Evolutionary conservation across 768 basidiomycete genomes (phyloP).

Genomic region (Saitozyma podzolica): DNA sequence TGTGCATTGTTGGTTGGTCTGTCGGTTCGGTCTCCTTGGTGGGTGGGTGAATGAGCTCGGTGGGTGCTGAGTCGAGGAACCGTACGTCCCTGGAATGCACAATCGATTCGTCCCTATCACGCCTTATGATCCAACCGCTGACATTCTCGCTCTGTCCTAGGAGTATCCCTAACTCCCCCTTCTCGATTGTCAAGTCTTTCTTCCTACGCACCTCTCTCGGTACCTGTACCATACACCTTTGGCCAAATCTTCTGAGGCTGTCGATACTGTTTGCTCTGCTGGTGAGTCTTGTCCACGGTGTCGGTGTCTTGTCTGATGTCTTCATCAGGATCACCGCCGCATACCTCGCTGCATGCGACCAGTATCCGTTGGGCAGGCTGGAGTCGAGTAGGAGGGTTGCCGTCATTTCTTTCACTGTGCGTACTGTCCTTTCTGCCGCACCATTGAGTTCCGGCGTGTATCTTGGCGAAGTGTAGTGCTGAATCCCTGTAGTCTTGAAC

Average conservation of each 20-base stretch:
- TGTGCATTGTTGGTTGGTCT: not conserved
- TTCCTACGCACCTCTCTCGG: conserved; percentile 1
- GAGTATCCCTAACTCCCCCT: not conserved
- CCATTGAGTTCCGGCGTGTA: conserved; percentile 1
- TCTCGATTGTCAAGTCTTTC: conserved; percentile 1
- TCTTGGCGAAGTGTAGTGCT: conserved; percentile 11
- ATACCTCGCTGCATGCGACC: conserved; percentile 4
- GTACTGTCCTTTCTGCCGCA: not conserved
- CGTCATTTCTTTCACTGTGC: not conserved
- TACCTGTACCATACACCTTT: conserved; percentile 1
- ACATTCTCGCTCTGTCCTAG: not conserved
- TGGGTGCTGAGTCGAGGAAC: not conserved
- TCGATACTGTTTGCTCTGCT: not conserved
- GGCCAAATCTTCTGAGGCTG: conserved; percentile 1
- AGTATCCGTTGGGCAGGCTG: not conserved
- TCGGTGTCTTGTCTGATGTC: not conserved
- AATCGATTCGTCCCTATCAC: not conserved
- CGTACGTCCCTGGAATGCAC: not conserved
- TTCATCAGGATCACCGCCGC: not conserved
- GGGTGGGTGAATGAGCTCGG: not conserved
- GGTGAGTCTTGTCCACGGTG: conserved; percentile 2
- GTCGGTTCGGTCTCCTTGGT: not conserved
- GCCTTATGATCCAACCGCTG: not conserved
- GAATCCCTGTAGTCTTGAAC: conserved; percentile 8
- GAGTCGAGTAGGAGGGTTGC: not conserved